A percentile compares a stretch with the other conserved stretches of the same genome.
Conservation (phyloP, 768 basidiomycete genomes). For the Coprinopsis marcescibilis region DNA sequence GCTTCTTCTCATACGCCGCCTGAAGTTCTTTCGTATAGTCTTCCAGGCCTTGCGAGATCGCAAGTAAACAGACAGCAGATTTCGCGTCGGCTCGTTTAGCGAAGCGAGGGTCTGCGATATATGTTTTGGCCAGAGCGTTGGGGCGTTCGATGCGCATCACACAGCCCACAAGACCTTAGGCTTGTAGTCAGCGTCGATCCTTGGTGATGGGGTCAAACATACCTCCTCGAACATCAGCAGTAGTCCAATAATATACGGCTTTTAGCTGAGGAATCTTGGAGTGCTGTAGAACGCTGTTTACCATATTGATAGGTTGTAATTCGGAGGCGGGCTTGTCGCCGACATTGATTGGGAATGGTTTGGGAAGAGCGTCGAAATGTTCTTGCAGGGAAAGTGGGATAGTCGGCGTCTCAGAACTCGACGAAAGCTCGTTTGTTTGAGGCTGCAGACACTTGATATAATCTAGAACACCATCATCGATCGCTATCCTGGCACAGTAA, state of each 20-base stretch:
- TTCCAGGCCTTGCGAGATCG: constrained; percentile 58
- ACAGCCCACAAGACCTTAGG: constrained; percentile 32
- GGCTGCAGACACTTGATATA: constrained; percentile 37
- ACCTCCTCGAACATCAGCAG: constrained; percentile 27
- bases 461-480: constrained; percentile 49
- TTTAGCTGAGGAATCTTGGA: constrained; percentile 45
- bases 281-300: constrained; percentile 46
- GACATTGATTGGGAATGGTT: constrained; percentile 50
- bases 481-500: constrained; percentile 49
- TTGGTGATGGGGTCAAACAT: constrained; percentile 1
- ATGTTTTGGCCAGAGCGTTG: constrained; percentile 42
- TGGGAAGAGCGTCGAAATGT: constrained; percentile 62
- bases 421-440: background rate
- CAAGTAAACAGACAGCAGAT: constrained; percentile 58
- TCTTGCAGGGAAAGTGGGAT: constrained; percentile 31
- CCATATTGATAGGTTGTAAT: constrained; percentile 49
- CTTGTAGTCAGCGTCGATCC: constrained; percentile 25
- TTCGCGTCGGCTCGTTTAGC: constrained; percentile 61
- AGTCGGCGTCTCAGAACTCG: background rate
- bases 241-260: constrained; percentile 36
- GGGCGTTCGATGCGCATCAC: constrained; percentile 54
- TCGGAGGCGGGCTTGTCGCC: constrained; percentile 36
- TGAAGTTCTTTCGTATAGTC: constrained; percentile 44
- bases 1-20: constrained; percentile 4
- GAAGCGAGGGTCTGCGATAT: constrained; percentile 60